phyloP scores from a whole-genome alignment of 345 rosid genomes.

The Gossypioides kirkii region DNA sequence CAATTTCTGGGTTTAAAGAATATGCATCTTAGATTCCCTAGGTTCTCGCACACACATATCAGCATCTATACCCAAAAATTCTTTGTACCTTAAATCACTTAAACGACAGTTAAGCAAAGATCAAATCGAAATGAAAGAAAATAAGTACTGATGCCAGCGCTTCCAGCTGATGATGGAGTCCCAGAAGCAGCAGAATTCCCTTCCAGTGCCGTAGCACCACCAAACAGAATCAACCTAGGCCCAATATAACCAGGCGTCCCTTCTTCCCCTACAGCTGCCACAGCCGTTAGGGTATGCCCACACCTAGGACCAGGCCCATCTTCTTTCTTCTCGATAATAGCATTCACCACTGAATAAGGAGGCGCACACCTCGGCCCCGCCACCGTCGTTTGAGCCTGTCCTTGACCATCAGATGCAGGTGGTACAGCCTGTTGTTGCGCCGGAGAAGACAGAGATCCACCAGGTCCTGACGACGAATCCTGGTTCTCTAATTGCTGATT shows the following conservation, averaged over 20 bases:
- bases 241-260: constrained; percentile 75
- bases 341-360: constrained; percentile 71
- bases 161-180: constrained; percentile 91
- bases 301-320: constrained; percentile 98
- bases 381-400: constrained; percentile 35
- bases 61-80: background rate
- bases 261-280: constrained; percentile 92
- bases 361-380: constrained; percentile 93
- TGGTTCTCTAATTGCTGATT: constrained; percentile 33
- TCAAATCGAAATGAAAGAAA: background rate
- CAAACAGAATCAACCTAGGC: constrained; percentile 84
- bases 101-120: background rate
- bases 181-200: constrained; percentile 90
- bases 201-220: constrained; percentile 97
- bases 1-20: background rate
- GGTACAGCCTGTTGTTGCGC: constrained; percentile 28
- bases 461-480: constrained; percentile 32
- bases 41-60: background rate
- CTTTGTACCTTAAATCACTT: background rate
- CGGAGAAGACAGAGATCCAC: constrained; percentile 25
- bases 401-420: constrained; percentile 19
- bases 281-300: constrained; percentile 92
- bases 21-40: background rate
- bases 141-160: constrained; percentile 81
- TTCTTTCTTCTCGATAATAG: constrained; percentile 76